Base-by-base conservation (phyloP, 345 rosid species). In the Euphorbia peplus region DNA sequence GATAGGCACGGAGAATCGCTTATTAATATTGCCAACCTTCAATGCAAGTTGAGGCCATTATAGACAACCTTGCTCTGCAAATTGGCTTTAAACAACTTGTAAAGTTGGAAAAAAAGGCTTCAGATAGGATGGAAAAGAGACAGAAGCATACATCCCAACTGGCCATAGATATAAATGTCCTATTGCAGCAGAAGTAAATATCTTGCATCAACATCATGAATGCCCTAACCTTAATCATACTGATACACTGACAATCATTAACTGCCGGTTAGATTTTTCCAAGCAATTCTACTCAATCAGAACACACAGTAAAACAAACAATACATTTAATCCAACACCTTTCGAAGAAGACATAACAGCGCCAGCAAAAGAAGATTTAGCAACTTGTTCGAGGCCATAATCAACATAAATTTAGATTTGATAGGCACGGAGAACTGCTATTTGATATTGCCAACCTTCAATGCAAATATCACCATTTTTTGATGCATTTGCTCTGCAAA, bases 351-450 rank as follows among this genome's bases (percentile, higher is more conserved):
- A 8, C 16, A 50, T 16, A 24, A 14, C 14, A 16, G 24, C 6
- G 9, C 1, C 53, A 6, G 1, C 28, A 1, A 0, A n/a, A n/a
- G 46, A 19, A 22, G 53, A 78, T 84, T 76, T 88, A 55, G 88
- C 90, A 83, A 83, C 80, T 82, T 85, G 92, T 87, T 87, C 88
- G 88, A 85, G 90, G 90, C 92, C 92, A 57, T 80, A 52, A 73
- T 82, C 88, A 85, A 82, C 65, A 84, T 55, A 12, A 71, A 68
- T 12, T n/a, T 16, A 56, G 11, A 75, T 75, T 71, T 85, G 88
- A 86, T 32, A 80, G 88, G 90, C 90, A 88, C 88, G 88, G 93
- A 85, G 93, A 88, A 85, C 76, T 80, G 88, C 93, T 26, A 19
- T 39, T 42, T 35, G 63, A 59, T 83, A 60, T 85, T 4, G 89